phyloP scores from a whole-genome alignment of 768 basidiomycete genomes.

The Leccinum barrowsii region DNA sequence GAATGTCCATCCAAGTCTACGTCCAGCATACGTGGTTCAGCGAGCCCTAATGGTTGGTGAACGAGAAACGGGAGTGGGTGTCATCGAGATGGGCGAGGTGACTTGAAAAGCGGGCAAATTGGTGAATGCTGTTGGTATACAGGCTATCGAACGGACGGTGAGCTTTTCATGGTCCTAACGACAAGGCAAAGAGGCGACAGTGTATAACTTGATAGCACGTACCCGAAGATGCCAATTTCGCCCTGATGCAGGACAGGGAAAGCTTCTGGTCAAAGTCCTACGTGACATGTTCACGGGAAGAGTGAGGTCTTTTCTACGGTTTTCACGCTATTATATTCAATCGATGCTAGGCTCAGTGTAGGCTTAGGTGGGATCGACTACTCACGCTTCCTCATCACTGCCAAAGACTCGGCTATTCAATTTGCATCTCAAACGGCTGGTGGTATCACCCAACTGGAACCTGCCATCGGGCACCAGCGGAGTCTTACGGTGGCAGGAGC shows the following conservation, averaged over 20 bases:
- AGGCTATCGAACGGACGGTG: constrained; percentile 54
- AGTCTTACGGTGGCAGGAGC: constrained; percentile 17
- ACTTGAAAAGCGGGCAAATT: constrained; percentile 44
- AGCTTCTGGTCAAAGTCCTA: constrained; percentile 67
- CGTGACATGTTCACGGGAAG: constrained; percentile 57
- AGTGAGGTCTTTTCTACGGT: constrained; percentile 32
- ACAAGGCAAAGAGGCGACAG: not conserved
- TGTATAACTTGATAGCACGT: constrained; percentile 41
- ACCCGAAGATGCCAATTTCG: constrained; percentile 49
- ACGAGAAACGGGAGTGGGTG: constrained; percentile 70
- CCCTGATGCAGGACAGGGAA: constrained; percentile 55
- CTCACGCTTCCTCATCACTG: constrained; percentile 44
- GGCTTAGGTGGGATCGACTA: constrained; percentile 42
- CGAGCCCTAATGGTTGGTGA: constrained; percentile 70
- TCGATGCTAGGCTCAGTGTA: constrained; percentile 42
- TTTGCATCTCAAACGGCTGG: constrained; percentile 22
- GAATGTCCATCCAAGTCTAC: constrained; percentile 87
- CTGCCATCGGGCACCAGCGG: constrained; percentile 28
- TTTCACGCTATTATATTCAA: not conserved
- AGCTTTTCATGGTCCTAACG: constrained; percentile 20
- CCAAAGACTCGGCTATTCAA: constrained; percentile 13
- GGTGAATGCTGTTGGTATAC: constrained; percentile 77
- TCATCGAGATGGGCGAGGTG: constrained; percentile 70
- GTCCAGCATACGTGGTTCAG: constrained; percentile 86
- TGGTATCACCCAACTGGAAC: constrained; percentile 20